Evolutionary conservation across 2,329 filamentous ascomycete genomes (phyloP).

Genomic region (Berkeleyomyces rouxiae): DNA sequence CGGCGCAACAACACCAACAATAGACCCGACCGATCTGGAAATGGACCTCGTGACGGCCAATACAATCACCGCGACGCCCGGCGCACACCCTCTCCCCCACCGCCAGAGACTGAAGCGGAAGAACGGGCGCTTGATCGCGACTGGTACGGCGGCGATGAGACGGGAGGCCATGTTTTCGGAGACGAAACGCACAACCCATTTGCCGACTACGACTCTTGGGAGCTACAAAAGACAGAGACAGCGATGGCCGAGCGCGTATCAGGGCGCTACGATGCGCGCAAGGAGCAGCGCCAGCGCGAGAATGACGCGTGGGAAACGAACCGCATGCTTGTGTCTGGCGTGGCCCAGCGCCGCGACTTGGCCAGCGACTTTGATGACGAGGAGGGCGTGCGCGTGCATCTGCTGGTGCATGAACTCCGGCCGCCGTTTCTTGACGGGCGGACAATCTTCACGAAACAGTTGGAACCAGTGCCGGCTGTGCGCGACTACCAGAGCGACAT

Average conservation of each 20-base stretch:
- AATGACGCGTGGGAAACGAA: conserved; percentile 98
- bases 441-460: conserved; percentile 91
- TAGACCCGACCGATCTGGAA: not conserved
- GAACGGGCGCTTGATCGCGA: conserved; percentile 67
- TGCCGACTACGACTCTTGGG: conserved; percentile 56
- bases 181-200: conserved; percentile 92
- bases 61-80: conserved; percentile 26
- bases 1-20: conserved; percentile 18
- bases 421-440: conserved; percentile 90
- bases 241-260: conserved; percentile 67
- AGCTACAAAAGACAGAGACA: conserved; percentile 60
- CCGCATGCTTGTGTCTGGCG: conserved; percentile 90
- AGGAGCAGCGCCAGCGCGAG: conserved; percentile 77
- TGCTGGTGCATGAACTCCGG: conserved; percentile 82
- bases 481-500: conserved; percentile 92
- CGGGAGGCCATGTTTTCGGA: conserved; percentile 64
- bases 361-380: conserved; percentile 79
- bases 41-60: not conserved
- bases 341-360: conserved; percentile 75
- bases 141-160: conserved; percentile 83
- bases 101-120: conserved; percentile 39
- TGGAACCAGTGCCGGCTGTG: conserved; percentile 87
- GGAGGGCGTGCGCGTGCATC: conserved; percentile 72
- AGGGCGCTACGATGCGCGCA: conserved; percentile 48
- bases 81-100: conserved; percentile 19